Evolutionary conservation across 2,329 filamentous ascomycete genomes (phyloP).

Genomic region (Penicillium hordei): DNA sequence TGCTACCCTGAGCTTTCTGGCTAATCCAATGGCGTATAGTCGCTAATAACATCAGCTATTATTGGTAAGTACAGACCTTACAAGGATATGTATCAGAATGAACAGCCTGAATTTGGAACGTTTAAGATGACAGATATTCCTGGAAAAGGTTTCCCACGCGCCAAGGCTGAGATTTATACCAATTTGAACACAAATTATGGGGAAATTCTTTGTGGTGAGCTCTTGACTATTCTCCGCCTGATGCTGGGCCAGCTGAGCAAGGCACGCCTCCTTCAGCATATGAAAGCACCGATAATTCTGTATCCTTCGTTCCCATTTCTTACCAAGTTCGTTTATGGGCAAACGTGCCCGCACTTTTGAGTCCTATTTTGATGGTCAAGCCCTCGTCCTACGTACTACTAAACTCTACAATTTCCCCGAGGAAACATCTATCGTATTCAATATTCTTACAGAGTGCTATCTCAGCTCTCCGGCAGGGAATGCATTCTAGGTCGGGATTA

Average conservation of each 20-base stretch:
- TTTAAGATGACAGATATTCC: background rate
- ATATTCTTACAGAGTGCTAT: background rate
- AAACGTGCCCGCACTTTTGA: background rate
- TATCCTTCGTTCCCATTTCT: background rate
- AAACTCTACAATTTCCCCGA: background rate
- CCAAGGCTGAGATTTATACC: background rate
- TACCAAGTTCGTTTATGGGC: background rate
- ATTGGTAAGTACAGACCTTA: background rate
- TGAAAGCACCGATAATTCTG: background rate
- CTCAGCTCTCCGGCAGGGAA: background rate
- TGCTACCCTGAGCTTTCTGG: too few relatives aligned
- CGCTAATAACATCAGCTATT: background rate
- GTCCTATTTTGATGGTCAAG: background rate
- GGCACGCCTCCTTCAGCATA: background rate
- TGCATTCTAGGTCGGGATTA: background rate
- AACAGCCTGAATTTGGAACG: background rate
- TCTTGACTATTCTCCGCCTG: background rate
- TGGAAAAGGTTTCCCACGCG: background rate
- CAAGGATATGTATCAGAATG: background rate
- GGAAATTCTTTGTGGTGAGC: background rate
- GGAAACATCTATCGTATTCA: background rate
- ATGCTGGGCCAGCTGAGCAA: background rate
- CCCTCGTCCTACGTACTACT: background rate
- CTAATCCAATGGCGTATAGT: too few relatives aligned
- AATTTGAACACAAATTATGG: fast-evolving